Evolutionary conservation across 805 yeast genomes (phyloP), one percentile per base, ranked within the genome.

Genomic region (Zygosaccharomyces lentus): DNA sequence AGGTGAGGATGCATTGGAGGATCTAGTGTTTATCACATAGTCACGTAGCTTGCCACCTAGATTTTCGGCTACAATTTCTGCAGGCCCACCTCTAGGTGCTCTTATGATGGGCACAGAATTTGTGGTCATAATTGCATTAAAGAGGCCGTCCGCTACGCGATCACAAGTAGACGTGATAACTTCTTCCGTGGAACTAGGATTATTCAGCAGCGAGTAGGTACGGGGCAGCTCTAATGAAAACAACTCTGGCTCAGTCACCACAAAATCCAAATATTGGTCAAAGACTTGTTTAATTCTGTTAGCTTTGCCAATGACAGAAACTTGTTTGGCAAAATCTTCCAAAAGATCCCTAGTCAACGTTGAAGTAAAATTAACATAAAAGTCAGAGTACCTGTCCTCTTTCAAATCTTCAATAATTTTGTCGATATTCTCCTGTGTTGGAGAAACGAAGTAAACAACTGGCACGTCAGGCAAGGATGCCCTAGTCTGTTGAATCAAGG

Each of bases 401-500:
- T 78, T 76, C 45, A 93, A 67, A 62, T 93, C 99, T 41, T 78
- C 75, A 9, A 87, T 76, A 30, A 93, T 85, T 26, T 68, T 61
- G 25, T 77, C 69, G 34, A 93, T 73, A 61, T 93, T 93, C 39
- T 79, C 91, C 23, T 75, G 70, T 0, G 93, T 85, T 5, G 99
- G 98, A 47, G 85, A 84, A 27, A 93, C 84, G 57, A 93, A 91
- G 67, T 93, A 93, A 37, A 93, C 79, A 3, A 81, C 98, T 0
- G 98, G 97, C 10, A 91, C 98, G 58, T 93, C 99, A 1, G 95
- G 90, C 42, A 93, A 73, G 1, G 91, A 77, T n/a, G 90, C 79
- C 50, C 99, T 74, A 47, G 76, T 78, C 38, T 88, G 74, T 45
- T 73, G 73, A 45, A 91, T 80, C 41, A 85, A 67, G 48, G 91